A percentile compares a stretch with the other conserved stretches of the same genome.
phyloP scores from a whole-genome alignment of 192 early-diverging fungal species.

The Coemansia sp. region DNA sequence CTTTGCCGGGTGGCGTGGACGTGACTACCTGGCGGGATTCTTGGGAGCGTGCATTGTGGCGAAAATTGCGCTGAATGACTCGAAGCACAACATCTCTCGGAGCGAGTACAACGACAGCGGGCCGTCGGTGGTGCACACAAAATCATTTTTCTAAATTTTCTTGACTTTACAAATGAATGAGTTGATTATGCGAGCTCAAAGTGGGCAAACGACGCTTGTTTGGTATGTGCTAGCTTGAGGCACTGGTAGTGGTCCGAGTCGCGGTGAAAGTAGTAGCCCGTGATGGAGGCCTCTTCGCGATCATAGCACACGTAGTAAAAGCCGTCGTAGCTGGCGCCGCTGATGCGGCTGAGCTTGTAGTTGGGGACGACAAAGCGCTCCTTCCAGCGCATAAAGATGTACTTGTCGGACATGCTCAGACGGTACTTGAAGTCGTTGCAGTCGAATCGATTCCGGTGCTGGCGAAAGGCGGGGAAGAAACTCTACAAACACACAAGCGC shows the following conservation, averaged over 20 bases:
- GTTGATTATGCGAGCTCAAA: conserved; percentile 47
- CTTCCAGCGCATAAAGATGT: conserved; percentile 86
- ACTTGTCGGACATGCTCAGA: conserved; percentile 57
- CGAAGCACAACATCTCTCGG: conserved; percentile 70
- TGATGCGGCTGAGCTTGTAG: conserved; percentile 67
- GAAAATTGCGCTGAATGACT: conserved; percentile 75
- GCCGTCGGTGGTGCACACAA: conserved; percentile 74
- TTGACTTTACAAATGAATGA: neutral
- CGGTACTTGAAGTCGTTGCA: conserved; percentile 37
- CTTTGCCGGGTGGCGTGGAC: conserved; percentile 74
- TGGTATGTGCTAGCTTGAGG: conserved; percentile 36
- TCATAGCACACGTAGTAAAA: conserved; percentile 81
- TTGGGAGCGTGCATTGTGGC: conserved; percentile 86
- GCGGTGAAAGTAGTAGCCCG: conserved; percentile 65
- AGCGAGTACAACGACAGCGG: conserved; percentile 93
- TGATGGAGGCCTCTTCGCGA: conserved; percentile 59
- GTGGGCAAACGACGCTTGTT: conserved; percentile 47
- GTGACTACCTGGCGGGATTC: conserved; percentile 68
- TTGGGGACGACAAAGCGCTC: conserved; percentile 84
- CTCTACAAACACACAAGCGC: conserved; percentile 18
- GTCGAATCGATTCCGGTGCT: conserved; percentile 43
- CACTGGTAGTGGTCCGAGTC: conserved; percentile 55
- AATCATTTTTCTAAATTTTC: conserved; percentile 33
- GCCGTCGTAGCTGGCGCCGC: conserved; percentile 78
- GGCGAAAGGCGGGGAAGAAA: conserved; percentile 50